phyloP scores from a whole-genome alignment of 1,284 basidiomycete genomes.

The Austroboletus rostrupii region DNA sequence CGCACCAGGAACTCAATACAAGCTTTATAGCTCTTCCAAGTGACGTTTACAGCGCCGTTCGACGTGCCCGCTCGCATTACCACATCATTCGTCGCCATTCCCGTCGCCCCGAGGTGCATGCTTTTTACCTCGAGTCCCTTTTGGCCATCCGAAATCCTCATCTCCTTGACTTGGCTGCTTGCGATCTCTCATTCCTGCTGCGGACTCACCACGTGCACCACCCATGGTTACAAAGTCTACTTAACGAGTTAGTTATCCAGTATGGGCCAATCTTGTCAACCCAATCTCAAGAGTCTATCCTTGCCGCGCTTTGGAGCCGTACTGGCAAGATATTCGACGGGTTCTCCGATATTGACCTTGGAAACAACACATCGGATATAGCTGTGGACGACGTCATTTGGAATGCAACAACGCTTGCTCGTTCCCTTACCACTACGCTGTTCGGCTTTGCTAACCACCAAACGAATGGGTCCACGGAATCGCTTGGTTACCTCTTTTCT shows the following conservation, averaged over 20 bases:
- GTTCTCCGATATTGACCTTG: not conserved
- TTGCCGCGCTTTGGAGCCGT: conserved; percentile 25
- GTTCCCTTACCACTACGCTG: conserved; percentile 13
- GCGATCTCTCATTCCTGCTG: conserved; percentile 19
- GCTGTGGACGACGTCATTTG: not conserved
- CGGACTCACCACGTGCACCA: conserved; percentile 24
- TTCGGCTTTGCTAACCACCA: conserved; percentile 1
- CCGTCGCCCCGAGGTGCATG: conserved; percentile 24
- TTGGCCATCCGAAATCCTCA: conserved; percentile 18
- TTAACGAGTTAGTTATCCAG: conserved; percentile 28
- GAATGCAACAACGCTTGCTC: conserved; percentile 15
- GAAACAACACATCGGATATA: not conserved
- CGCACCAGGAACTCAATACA: conserved; percentile 10
- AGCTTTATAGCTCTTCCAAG: conserved; percentile 11
- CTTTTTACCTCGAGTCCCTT: conserved; percentile 23
- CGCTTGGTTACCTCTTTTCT: conserved; percentile 7
- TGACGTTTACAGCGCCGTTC: conserved; percentile 8
- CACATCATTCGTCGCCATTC: conserved; percentile 26
- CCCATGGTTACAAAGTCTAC: conserved; percentile 22
- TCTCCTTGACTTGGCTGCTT: conserved; percentile 16
- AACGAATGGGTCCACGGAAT: not conserved
- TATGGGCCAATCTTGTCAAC: conserved; percentile 11
- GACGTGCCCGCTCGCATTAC: conserved; percentile 23
- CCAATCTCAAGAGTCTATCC: conserved; percentile 18
- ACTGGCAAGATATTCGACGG: not conserved